phyloP scores from a whole-genome alignment of 495 filamentous ascomycete species.

The Rostrohypoxylon terebratum region DNA sequence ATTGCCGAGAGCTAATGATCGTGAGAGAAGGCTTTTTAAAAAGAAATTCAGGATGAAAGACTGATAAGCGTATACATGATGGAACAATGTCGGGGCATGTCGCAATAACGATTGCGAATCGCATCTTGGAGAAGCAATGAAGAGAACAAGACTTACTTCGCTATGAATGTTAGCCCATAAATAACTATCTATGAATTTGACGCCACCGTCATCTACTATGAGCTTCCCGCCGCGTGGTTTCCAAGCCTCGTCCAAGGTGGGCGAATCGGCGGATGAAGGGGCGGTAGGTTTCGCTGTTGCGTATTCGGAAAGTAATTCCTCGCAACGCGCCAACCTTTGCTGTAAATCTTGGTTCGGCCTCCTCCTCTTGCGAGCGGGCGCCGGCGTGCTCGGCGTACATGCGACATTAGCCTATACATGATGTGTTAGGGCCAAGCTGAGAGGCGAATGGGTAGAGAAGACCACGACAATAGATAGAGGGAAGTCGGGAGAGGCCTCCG shows the following conservation, averaged over 20 bases:
- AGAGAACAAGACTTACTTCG: conserved; percentile 52
- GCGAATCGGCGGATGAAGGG: conserved; percentile 31
- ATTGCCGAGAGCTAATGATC: conserved; percentile 57
- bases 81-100: not conserved
- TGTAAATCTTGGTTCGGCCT: conserved; percentile 63
- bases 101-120: not conserved
- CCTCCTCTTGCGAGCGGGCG: conserved; percentile 60
- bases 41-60: not conserved
- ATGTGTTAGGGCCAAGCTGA: conserved; percentile 19
- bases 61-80: not conserved
- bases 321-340: conserved; percentile 61
- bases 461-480: not conserved
- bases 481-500: not conserved
- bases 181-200: conserved; percentile 60
- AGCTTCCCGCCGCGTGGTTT: conserved; percentile 56
- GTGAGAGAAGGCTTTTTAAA: conserved; percentile 22
- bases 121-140: not conserved
- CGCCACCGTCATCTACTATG: conserved; percentile 57
- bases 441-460: not conserved
- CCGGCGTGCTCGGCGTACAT: conserved; percentile 62
- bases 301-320: conserved; percentile 61
- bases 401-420: conserved; percentile 55
- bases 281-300: conserved; percentile 53
- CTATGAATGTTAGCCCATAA: conserved; percentile 56
- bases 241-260: conserved; percentile 52